A percentile compares a stretch with the other conserved stretches of the same genome.
Evolutionary conservation across 2,329 filamentous ascomycete genomes (phyloP).

Genomic region (Didymella pinodella): DNA sequence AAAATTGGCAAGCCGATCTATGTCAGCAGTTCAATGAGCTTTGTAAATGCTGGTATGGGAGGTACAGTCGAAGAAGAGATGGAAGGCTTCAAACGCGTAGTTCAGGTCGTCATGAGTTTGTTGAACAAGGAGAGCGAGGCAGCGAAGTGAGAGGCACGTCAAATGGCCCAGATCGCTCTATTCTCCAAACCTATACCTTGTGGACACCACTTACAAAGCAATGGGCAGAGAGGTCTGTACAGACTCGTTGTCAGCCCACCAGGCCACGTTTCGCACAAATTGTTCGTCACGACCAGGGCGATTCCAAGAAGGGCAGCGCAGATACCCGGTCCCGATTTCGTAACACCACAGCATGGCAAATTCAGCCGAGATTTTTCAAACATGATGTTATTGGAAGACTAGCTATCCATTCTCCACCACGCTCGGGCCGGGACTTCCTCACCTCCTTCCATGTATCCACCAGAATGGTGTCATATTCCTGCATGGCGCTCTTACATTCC

Average conservation of each 20-base stretch:
- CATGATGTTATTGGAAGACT: slow-evolving; percentile 4
- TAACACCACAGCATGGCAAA: not conserved
- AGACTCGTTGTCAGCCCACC: too few relatives aligned
- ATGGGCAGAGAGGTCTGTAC: too few relatives aligned
- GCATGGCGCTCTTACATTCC: slow-evolving; percentile 26
- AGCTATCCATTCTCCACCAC: slow-evolving; percentile 1
- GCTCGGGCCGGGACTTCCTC: not conserved
- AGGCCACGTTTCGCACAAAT: not conserved
- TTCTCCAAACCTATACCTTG: too few relatives aligned
- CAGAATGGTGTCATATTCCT: not conserved
- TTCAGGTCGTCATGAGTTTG: slow-evolving; percentile 67
- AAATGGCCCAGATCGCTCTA: not conserved
- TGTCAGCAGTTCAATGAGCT: slow-evolving; percentile 85
- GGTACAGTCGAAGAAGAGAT: slow-evolving; percentile 92
- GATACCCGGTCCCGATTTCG: too few relatives aligned
- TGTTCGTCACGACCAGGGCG: not conserved
- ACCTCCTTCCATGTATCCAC: not conserved
- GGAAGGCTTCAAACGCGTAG: slow-evolving; percentile 80
- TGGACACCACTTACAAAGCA: too few relatives aligned
- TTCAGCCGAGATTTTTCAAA: not conserved
- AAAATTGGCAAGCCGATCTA: slow-evolving; percentile 80
- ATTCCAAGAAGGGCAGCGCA: too few relatives aligned
- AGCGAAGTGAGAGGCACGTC: not conserved
- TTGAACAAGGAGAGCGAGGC: slow-evolving; percentile 9
- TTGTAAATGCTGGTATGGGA: slow-evolving; percentile 75